Percentiles rank a stretch among this genome's conserved stretches.
Conservation (phyloP, 2,329 filamentous ascomycete species). For the Coniochaeta prunicola region DNA sequence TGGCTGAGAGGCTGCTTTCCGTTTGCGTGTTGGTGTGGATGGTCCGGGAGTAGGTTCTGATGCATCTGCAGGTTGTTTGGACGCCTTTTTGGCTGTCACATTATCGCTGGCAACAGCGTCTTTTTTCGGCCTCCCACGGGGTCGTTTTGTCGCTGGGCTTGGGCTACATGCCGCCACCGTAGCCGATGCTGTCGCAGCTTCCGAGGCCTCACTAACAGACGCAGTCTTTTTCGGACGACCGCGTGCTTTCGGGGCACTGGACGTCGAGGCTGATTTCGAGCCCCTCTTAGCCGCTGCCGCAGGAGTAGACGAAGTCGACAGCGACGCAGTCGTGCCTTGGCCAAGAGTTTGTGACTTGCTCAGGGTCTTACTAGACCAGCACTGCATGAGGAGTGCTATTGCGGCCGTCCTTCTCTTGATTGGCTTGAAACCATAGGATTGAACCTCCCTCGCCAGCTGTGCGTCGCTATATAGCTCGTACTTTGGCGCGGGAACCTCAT, state of each 20-base stretch:
- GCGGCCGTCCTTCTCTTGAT: constrained; percentile 61
- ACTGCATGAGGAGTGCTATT: constrained; percentile 62
- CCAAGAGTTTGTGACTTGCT: constrained; percentile 36
- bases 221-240: constrained; percentile 25
- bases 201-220: not conserved
- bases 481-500: constrained; percentile 32
- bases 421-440: constrained; percentile 64
- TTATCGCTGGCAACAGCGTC: constrained; percentile 6
- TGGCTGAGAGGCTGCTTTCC: constrained; percentile 5
- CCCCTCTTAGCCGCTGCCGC: constrained; percentile 10
- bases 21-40: constrained; percentile 19
- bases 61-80: constrained; percentile 1
- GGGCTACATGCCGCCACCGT: constrained; percentile 23
- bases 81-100: not conserved
- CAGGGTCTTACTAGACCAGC: constrained; percentile 56
- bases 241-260: constrained; percentile 14
- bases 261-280: not conserved
- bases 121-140: constrained; percentile 36
- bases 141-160: constrained; percentile 20
- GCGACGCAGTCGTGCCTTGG: constrained; percentile 2
- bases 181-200: constrained; percentile 8
- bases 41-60: constrained; percentile 6
- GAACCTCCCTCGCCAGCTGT: constrained; percentile 55
- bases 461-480: constrained; percentile 56
- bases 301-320: constrained; percentile 11